A percentile compares a stretch with the other conserved stretches of the same genome.
Evolutionary conservation across 2,329 filamentous ascomycete genomes (phyloP).

Genomic region (Fusarium abutilonis): DNA sequence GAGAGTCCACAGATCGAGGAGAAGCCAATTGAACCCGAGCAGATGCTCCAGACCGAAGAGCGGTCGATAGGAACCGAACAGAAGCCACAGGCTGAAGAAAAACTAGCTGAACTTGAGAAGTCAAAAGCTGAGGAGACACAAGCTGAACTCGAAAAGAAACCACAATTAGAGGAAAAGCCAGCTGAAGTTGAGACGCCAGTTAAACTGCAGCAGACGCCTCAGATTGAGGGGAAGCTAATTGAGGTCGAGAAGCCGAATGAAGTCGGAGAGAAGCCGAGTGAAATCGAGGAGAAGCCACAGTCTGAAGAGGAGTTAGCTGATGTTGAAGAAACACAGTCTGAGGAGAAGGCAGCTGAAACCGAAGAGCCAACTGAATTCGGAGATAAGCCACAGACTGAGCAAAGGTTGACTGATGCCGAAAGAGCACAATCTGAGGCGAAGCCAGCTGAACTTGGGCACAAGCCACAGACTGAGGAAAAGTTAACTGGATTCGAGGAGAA

Average conservation of each 20-base stretch:
- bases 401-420: no score
- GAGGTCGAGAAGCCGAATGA: not conserved
- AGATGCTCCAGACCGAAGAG: not conserved
- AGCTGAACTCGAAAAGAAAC: conserved; percentile 1
- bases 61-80: not conserved
- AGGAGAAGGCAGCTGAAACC: no score
- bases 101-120: not conserved
- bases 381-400: no score
- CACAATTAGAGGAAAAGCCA: not conserved
- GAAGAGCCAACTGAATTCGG: no score
- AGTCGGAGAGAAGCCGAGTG: not conserved
- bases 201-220: not conserved
- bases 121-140: no score
- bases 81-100: not conserved
- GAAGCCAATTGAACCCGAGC: not conserved
- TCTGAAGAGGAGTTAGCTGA: no score
- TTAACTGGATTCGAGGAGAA: no score
- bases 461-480: no score
- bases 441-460: no score
- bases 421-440: no score
- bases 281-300: no score
- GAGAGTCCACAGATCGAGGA: not conserved
- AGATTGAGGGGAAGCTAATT: not conserved
- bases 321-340: no score
- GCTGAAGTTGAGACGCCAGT: not conserved